Evolutionary conservation across 805 yeast species (phyloP).

Genomic region (Pichia deserticola): DNA sequence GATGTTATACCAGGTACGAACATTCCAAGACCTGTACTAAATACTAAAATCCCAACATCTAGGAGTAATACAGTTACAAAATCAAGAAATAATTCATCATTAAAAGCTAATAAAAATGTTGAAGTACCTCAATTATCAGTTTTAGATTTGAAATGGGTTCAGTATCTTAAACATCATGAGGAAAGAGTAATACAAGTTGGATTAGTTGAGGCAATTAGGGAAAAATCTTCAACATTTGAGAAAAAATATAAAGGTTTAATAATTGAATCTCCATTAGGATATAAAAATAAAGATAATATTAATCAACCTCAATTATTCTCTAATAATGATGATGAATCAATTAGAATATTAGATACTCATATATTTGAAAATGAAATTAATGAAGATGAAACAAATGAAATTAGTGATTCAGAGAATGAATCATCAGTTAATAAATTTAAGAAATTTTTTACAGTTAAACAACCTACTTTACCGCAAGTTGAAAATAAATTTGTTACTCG

Average conservation of each 20-base stretch:
- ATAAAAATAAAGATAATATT: slow-evolving; percentile 31
- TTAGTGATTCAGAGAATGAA: slow-evolving; percentile 10
- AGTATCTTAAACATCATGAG: slow-evolving; percentile 43
- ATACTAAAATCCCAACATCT: slow-evolving; percentile 23
- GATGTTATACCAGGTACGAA: slow-evolving; percentile 55
- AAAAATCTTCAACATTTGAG: slow-evolving; percentile 45
- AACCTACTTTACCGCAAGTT: neutral
- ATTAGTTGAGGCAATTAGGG: slow-evolving; percentile 38
- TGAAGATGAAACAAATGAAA: slow-evolving; percentile 14
- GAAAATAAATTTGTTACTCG: slow-evolving; percentile 34
- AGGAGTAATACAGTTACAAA: slow-evolving; percentile 6
- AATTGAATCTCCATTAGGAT: slow-evolving; percentile 54
- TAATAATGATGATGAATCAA: slow-evolving; percentile 22
- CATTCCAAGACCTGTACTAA: slow-evolving; percentile 45
- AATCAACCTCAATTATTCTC: slow-evolving; percentile 7
- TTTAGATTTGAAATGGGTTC: slow-evolving; percentile 53
- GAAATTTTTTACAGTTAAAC: slow-evolving; percentile 22
- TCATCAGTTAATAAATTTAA: slow-evolving; percentile 20
- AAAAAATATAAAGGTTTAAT: slow-evolving; percentile 49
- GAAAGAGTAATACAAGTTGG: slow-evolving; percentile 58
- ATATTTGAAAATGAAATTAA: slow-evolving; percentile 4
- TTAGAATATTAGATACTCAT: slow-evolving; percentile 18
- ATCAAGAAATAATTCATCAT: slow-evolving; percentile 11
- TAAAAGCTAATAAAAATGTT: neutral
- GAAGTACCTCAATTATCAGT: slow-evolving; percentile 42